Percentiles rank a stretch among this genome's conserved stretches.
Evolutionary conservation across 192 early-diverging fungal genomes (phyloP).

Genomic region (Coemansia sp.): DNA sequence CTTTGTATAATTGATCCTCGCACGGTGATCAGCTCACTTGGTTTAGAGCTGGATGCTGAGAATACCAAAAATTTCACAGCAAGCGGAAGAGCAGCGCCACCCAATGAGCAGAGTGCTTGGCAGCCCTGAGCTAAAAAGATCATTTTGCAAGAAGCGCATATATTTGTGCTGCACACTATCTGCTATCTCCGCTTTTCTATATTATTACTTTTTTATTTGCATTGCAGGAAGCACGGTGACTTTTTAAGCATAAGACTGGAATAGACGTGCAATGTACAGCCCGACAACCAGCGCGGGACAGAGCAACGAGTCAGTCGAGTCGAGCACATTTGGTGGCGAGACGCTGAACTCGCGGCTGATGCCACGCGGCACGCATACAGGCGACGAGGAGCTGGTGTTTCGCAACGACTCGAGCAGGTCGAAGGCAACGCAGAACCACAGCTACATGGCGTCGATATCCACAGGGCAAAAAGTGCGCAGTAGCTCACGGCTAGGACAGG

Average conservation of each 20-base stretch:
- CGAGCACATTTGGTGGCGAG: conserved; percentile 21
- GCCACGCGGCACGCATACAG: conserved; percentile 42
- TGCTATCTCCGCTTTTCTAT: too few relatives aligned
- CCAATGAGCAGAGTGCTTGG: not conserved
- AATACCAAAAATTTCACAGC: not conserved
- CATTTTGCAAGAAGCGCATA: conserved; percentile 1
- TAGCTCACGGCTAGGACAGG: conserved; percentile 11
- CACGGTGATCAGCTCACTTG: too few relatives aligned
- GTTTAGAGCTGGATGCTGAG: not conserved
- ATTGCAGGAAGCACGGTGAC: too few relatives aligned
- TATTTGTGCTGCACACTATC: too few relatives aligned
- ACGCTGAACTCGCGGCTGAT: conserved; percentile 39
- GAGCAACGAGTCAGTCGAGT: conserved; percentile 39
- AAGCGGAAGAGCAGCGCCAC: not conserved
- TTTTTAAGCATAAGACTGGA: not conserved
- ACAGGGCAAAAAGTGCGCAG: conserved; percentile 45
- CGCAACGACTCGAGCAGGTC: conserved; percentile 44
- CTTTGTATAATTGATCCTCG: not conserved
- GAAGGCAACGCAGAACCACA: conserved; percentile 49
- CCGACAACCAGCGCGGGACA: conserved; percentile 34
- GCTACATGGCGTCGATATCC: conserved; percentile 51
- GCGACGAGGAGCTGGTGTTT: conserved; percentile 51
- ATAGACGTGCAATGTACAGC: conserved; percentile 41
- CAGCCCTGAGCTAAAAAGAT: not conserved
- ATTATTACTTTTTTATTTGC: not conserved